These are phyloP conservation scores for Corynascus novoguineensis DNA, from an alignment of 495 filamentous ascomycete genomes.

Conservation along the genomic window DNA sequence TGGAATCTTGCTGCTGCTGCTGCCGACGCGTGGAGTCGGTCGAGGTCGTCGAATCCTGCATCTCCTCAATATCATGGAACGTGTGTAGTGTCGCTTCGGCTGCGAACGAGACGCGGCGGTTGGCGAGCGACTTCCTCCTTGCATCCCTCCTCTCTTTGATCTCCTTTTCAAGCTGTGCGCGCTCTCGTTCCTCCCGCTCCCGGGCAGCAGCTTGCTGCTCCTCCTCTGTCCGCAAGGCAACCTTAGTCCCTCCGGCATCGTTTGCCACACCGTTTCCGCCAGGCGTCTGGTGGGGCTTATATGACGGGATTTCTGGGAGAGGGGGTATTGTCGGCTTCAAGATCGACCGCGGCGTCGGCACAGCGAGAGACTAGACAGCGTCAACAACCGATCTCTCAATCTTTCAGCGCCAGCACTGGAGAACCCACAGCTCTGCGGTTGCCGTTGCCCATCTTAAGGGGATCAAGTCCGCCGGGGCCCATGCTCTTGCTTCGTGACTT, in stretches of 20 bases:
- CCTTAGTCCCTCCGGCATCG: constrained; percentile 38
- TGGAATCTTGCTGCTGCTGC: constrained; percentile 26
- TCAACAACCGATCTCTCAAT: constrained; percentile 16
- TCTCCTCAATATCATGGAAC: constrained; percentile 90
- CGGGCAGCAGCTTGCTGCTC: constrained; percentile 71
- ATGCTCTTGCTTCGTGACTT: constrained; percentile 93
- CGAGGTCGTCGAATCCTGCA: constrained; percentile 80
- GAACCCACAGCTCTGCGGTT: constrained; percentile 71
- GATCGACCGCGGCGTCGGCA: constrained; percentile 63
- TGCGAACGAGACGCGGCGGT: constrained; percentile 93
- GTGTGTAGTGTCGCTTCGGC: constrained; percentile 97
- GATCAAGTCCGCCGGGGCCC: constrained; percentile 83
- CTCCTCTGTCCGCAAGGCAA: constrained; percentile 62
- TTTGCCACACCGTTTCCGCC: constrained; percentile 23
- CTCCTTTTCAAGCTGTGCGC: constrained; percentile 59
- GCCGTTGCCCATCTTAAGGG: constrained; percentile 67
- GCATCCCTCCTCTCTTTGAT: constrained; percentile 73
- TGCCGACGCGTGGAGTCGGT: constrained; percentile 66
- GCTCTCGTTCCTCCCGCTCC: constrained; percentile 68
- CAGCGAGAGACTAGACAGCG: constrained; percentile 43
- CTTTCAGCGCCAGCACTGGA: not conserved
- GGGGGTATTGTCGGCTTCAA: constrained; percentile 75
- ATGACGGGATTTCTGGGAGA: constrained; percentile 55
- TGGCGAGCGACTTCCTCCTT: constrained; percentile 84
- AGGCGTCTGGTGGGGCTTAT: constrained; percentile 35